phyloP scores from a whole-genome alignment of 129 eudicot species.

The Flaveria brownii region DNA sequence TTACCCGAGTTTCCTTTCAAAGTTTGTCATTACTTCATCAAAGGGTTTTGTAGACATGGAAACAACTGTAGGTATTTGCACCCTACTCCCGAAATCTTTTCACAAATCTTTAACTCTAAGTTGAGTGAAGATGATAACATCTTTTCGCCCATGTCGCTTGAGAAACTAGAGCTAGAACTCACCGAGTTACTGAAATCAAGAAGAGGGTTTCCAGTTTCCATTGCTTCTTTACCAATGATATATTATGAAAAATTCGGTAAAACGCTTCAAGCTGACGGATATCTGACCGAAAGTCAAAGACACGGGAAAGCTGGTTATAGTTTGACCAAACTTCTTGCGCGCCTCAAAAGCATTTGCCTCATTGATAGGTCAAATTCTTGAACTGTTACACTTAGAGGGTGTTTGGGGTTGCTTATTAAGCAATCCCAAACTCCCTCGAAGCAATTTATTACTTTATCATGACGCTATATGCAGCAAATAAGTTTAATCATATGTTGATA shows the following conservation, averaged over 20 bases:
- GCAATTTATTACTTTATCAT: neutral
- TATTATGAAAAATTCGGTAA: conserved; percentile 60
- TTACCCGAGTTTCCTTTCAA: conserved; percentile 58
- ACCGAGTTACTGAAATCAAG: conserved; percentile 57
- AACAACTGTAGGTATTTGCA: conserved; percentile 57
- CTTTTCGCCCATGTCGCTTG: conserved; percentile 55
- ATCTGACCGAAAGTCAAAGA: conserved; percentile 91
- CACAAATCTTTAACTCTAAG: conserved; percentile 38
- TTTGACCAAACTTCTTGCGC: conserved; percentile 86
- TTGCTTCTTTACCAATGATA: conserved; percentile 62
- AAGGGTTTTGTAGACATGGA: conserved; percentile 66
- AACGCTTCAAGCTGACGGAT: conserved; percentile 79
- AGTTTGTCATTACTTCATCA: conserved; percentile 57
- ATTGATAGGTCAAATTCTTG: conserved; percentile 63
- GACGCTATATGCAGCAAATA: neutral
- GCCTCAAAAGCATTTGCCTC: conserved; percentile 68
- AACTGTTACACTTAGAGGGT: neutral
- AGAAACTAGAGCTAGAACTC: conserved; percentile 60
- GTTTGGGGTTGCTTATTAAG: neutral
- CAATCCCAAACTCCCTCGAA: neutral
- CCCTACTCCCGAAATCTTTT: conserved; percentile 49
- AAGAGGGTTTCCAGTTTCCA: conserved; percentile 61
- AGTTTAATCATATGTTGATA: conserved; percentile 21
- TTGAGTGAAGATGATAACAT: conserved; percentile 42
- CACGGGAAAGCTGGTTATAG: conserved; percentile 95